Conservation (phyloP, 148 eudicot genomes). For the Rhododendron vialii region DNA sequence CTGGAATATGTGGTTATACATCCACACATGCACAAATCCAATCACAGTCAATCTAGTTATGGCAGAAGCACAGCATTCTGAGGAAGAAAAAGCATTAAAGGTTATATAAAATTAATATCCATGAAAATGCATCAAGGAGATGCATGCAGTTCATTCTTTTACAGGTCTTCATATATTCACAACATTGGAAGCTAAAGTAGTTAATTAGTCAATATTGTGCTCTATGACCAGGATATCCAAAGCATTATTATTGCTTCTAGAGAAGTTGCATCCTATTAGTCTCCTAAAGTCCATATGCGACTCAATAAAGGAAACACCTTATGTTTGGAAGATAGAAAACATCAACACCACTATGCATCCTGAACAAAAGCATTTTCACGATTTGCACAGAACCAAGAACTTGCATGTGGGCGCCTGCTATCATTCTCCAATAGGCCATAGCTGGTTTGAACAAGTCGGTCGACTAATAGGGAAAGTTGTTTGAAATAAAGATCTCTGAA, state of each 20-base stretch:
- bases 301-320: neutral
- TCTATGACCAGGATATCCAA: neutral
- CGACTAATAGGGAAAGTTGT: neutral
- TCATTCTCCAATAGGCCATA: neutral
- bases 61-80: neutral
- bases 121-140: neutral
- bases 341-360: neutral
- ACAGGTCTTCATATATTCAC: neutral
- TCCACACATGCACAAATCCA: neutral
- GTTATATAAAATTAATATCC: neutral
- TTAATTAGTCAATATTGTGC: neutral
- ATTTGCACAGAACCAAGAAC: slow-evolving; percentile 2
- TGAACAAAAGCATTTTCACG: neutral
- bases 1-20: neutral
- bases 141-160: neutral
- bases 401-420: neutral
- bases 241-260: neutral
- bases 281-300: neutral
- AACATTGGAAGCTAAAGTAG: neutral
- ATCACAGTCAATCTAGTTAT: neutral
- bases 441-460: neutral
- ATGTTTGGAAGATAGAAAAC: neutral
- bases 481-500: neutral
- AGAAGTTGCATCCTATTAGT: neutral
- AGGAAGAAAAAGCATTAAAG: neutral